Conservation (phyloP, 345 rosid genomes). For the Rhodomyrtus tomentosa region DNA sequence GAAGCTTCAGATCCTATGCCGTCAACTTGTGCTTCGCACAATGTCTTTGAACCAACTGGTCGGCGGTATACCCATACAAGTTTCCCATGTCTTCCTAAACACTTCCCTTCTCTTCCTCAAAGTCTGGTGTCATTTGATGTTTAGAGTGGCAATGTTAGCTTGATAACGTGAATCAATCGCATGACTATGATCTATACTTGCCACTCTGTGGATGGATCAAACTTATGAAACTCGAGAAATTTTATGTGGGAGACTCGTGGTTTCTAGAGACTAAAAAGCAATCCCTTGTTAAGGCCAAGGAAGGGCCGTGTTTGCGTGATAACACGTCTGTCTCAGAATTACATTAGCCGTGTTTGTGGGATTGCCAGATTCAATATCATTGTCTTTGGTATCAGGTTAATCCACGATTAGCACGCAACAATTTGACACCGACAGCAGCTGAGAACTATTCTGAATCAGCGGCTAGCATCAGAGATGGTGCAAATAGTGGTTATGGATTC, state of each 20-base stretch:
- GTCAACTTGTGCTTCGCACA: no score
- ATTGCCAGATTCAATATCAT: neutral
- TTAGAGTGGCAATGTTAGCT: neutral
- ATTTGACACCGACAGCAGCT: neutral
- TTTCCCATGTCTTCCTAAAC: neutral
- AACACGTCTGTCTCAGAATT: neutral
- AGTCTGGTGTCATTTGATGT: neutral
- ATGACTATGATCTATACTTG: neutral
- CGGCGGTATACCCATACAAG: no score
- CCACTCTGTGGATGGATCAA: neutral
- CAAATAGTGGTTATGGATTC: neutral
- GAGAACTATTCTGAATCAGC: neutral
- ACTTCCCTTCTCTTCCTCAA: neutral
- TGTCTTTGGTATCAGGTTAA: neutral
- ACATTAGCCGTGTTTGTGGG: neutral
- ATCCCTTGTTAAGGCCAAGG: neutral
- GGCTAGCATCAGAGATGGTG: neutral
- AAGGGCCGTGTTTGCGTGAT: neutral
- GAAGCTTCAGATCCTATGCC: no score
- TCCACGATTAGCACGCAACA: constrained; percentile 21
- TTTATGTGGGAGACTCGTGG: neutral
- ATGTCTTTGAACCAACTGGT: no score
- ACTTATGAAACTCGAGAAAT: neutral
- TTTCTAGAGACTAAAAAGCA: neutral
- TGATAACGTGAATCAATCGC: neutral